Base-by-base conservation (phyloP, 768 basidiomycete genomes). In the Trametes gibbosa region DNA sequence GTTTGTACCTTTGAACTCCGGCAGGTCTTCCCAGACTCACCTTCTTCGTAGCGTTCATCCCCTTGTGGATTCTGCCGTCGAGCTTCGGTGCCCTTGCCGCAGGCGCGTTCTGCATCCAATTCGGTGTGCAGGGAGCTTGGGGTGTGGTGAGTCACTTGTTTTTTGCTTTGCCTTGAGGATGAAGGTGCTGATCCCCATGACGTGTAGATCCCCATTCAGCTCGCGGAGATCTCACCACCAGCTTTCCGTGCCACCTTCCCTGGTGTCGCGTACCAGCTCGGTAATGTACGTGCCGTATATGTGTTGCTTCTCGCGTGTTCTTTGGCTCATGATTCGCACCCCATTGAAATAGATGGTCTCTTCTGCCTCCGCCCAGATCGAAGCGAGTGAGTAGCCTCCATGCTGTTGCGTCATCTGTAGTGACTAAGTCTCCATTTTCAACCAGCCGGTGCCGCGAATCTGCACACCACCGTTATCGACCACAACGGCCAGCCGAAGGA, bases 41-140 rank as follows among this genome's bases (percentile, higher is more conserved):
- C 5, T 21, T 23, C n/a, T 35, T 12, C n/a, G 19, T 35, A 64
- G 64, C 70, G 23, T 83, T 84, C 73, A 89, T 90, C 65, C 89
- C 89, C 0, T 77, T 95, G 1, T 95, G 93, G 94, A 90, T 93
- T 64, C 65, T 96, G 7, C 94, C 94, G 2, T 72, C 66, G 6
- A 73, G 79, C 1, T 95, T 95, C 71, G 70, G 80, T 0, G 80
- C 76, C 1, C 85, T 97, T 9, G 68, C 90, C 0, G 91, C 90
- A 0, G 92, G 92, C 9, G 93, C 92, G 0, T 96, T 95, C 75
- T 92, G 83, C 65, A 76, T 93, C 16, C 92, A 95, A 67, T 84
- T 91, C 63, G 91, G 90, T 50, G 90, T 95, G 0, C 94, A 96
- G 70, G 92, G 92, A 1, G 92, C 91, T 37, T 93, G 90, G 90